Evolutionary conservation across 257 asterid genomes (phyloP).

Genomic region (Petunia secreta): DNA sequence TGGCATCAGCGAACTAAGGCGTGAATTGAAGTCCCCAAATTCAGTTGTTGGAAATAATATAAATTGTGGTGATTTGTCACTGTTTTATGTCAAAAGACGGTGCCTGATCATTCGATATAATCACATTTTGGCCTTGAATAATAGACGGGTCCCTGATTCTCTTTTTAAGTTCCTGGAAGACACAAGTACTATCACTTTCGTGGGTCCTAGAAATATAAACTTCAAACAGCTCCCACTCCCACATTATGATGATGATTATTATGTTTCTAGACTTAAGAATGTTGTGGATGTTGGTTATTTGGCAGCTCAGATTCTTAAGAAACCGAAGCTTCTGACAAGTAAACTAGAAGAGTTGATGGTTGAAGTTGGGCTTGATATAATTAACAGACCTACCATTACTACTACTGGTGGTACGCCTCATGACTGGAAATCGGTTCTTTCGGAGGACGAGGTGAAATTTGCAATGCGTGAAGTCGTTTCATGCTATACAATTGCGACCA

Average conservation of each 20-base stretch:
- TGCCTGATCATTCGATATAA: neutral
- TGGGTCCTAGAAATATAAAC: constrained; percentile 6
- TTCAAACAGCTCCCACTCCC: neutral
- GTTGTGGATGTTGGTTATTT: constrained; percentile 6
- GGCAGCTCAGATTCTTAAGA: neutral
- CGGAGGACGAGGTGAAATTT: neutral
- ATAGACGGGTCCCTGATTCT: neutral
- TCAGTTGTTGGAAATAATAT: neutral
- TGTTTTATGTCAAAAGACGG: neutral
- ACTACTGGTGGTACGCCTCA: neutral
- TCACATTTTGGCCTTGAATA: neutral
- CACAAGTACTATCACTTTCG: neutral
- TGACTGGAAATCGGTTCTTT: neutral
- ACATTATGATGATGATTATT: neutral
- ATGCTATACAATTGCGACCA: neutral
- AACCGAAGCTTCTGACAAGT: neutral
- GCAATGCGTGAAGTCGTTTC: neutral
- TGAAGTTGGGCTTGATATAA: constrained; percentile 2
- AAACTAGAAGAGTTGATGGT: neutral
- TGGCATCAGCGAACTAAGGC: no score
- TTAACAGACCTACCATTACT: neutral
- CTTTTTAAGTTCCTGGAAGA: neutral
- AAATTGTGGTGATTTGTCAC: neutral
- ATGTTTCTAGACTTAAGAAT: neutral
- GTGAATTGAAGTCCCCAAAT: no score